phyloP scores from a whole-genome alignment of 495 filamentous ascomycete genomes.

The Penicillium canescens region DNA sequence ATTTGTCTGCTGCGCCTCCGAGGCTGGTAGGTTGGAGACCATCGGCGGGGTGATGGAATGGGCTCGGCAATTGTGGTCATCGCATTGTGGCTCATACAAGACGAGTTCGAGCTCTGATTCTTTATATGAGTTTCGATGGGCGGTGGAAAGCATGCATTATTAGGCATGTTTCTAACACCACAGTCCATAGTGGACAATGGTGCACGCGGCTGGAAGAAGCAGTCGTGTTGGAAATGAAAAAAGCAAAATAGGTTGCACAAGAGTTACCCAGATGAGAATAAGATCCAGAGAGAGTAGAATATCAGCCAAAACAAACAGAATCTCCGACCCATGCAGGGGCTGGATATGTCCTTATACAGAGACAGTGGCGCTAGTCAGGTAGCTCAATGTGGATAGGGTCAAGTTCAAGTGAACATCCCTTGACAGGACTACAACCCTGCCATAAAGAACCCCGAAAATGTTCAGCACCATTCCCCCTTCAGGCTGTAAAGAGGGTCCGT shows the following conservation, averaged over 20 bases:
- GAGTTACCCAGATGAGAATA: constrained; percentile 23
- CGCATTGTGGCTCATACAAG: constrained; percentile 24
- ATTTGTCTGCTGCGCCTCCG: constrained; percentile 28
- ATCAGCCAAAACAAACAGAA: constrained; percentile 18
- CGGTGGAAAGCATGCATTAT: constrained; percentile 20
- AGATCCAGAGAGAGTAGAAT: constrained; percentile 15
- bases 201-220: constrained; percentile 12
- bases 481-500: constrained; percentile 5
- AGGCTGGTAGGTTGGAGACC: constrained; percentile 33
- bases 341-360: constrained; percentile 32
- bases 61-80: constrained; percentile 13
- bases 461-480: constrained; percentile 19
- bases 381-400: constrained; percentile 22
- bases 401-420: constrained; percentile 25
- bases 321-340: constrained; percentile 22
- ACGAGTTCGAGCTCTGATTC: constrained; percentile 23
- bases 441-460: constrained; percentile 24
- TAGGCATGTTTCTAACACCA: constrained; percentile 19
- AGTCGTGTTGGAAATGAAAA: constrained; percentile 10
- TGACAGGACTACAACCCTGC: constrained; percentile 27
- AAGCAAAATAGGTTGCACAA: constrained; percentile 29
- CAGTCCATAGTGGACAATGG: constrained; percentile 29
- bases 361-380: constrained; percentile 19
- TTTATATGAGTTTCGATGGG: constrained; percentile 26
- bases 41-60: constrained; percentile 30